Percentiles rank a stretch among this genome's conserved stretches.
phyloP scores from a whole-genome alignment of 768 basidiomycete species.

The Melanogaster broomeanus region DNA sequence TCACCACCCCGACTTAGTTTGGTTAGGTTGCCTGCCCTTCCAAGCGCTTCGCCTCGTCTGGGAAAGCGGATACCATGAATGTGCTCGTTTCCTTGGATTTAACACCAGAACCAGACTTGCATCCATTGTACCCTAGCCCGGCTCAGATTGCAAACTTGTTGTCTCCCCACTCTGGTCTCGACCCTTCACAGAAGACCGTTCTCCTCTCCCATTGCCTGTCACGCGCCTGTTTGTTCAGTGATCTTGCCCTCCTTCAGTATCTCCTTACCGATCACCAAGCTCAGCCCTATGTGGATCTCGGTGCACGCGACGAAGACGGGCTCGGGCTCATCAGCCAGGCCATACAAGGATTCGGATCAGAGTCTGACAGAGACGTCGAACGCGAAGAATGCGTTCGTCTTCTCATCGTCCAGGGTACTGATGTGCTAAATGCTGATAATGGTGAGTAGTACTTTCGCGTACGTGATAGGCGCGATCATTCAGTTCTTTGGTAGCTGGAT shows the following conservation, averaged over 20 bases:
- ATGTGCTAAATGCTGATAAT: conserved; percentile 60
- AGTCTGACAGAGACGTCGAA: conserved; percentile 83
- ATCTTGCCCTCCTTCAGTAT: conserved; percentile 69
- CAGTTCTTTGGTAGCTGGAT: conserved; percentile 62
- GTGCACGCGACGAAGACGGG: conserved; percentile 81
- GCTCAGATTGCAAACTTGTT: conserved; percentile 62
- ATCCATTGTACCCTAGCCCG: conserved; percentile 75
- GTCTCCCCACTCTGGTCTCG: conserved; percentile 66
- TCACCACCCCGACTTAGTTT: conserved; percentile 3
- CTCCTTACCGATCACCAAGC: conserved; percentile 69
- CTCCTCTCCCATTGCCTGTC: conserved; percentile 74
- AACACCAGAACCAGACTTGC: conserved; percentile 75
- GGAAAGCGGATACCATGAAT: conserved; percentile 27
- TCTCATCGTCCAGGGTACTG: conserved; percentile 76
- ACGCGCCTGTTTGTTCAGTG: conserved; percentile 79
- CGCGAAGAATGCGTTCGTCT: conserved; percentile 87
- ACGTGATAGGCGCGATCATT: conserved; percentile 1
- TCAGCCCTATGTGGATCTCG: conserved; percentile 67
- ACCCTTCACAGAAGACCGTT: conserved; percentile 63
- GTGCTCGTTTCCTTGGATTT: conserved; percentile 49
- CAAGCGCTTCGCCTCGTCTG: background rate
- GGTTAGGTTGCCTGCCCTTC: conserved; percentile 7
- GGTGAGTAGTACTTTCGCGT: conserved; percentile 41
- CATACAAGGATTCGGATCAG: conserved; percentile 81
- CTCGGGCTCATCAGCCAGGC: conserved; percentile 74